These are phyloP conservation scores for Pseudocercospora fijiensis DNA, from an alignment of 2,329 filamentous ascomycete genomes.

Conservation along the genomic window DNA sequence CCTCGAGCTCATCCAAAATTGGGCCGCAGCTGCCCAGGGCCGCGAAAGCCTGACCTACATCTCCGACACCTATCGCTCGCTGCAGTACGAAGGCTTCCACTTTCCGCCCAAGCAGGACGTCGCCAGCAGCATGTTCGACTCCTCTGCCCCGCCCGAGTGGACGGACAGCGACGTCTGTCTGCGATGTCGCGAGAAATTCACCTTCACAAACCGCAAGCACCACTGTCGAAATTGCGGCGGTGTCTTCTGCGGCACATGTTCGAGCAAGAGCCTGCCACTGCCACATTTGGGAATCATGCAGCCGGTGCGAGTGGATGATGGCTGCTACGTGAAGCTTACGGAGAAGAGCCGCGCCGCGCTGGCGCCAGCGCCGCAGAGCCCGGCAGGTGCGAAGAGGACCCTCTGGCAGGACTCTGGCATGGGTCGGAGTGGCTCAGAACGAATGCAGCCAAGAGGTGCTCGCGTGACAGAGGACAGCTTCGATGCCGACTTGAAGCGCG, in stretches of 20 bases:
- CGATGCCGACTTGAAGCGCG: slow-evolving; percentile 90
- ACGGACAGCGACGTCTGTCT: slow-evolving; percentile 97
- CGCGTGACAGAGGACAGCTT: slow-evolving; percentile 72
- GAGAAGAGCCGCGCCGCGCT: slow-evolving; percentile 60
- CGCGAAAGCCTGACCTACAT: slow-evolving; percentile 82
- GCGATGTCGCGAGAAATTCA: slow-evolving; percentile 92
- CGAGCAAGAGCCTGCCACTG: slow-evolving; percentile 79
- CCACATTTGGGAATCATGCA: slow-evolving; percentile 91
- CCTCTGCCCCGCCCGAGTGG: slow-evolving; percentile 97
- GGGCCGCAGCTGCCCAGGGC: slow-evolving; percentile 86
- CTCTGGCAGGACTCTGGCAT: slow-evolving; percentile 53
- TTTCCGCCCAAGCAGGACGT: slow-evolving; percentile 87
- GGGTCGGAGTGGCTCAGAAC: slow-evolving; percentile 15
- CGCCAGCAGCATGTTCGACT: slow-evolving; percentile 96
- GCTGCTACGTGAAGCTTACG: slow-evolving; percentile 85
- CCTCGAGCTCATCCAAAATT: slow-evolving; percentile 87
- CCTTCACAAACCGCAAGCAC: slow-evolving; percentile 97
- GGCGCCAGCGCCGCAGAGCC: slow-evolving; percentile 31
- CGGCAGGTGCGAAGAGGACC: slow-evolving; percentile 52
- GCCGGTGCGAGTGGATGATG: slow-evolving; percentile 91
- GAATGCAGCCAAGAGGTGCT: slow-evolving; percentile 88
- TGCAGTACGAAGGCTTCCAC: slow-evolving; percentile 81
- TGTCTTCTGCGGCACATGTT: slow-evolving; percentile 95
- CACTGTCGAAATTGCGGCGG: slow-evolving; percentile 98
- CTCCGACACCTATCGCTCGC: slow-evolving; percentile 75